Evolutionary conservation across 2,329 filamentous ascomycete species (phyloP), one percentile per base, ranked within the genome.

Genomic region (Ophioceras dolichostomum): DNA sequence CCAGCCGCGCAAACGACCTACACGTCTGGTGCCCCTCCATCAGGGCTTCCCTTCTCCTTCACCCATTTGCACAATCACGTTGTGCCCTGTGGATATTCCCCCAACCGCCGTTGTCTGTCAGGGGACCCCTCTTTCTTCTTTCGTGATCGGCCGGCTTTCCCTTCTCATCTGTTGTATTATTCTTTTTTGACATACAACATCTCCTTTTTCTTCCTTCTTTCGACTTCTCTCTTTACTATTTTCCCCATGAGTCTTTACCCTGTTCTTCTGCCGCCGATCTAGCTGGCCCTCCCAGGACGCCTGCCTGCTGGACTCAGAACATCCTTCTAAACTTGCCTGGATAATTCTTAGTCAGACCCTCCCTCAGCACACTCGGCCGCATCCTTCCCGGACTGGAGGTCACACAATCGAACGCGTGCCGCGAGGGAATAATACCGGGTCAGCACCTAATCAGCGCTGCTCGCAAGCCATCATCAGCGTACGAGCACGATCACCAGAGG

Each of bases 11-110:
- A 22, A 37, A 37, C 35, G 29, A 32, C 28, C 16, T 37, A 30
- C 32, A n/a, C n/a, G n/a, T n/a, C n/a, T 37, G 32, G 35, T 37
- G 35, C 28, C 35, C 27, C 27, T 37, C 35, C 28, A 14, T 37
- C 20, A 12, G 22, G 12, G 8, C 22, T 26, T 26, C 22, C 22
- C 12, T 26, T 12, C 22, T 19, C 31, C 19, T 18, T 18, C 31
- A 33, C 31, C 31, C 31, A 21, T 20, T 13, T 33, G 17, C 18
- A 16, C 9, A 19, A 12, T 26, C 7, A 26, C 7, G 12, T 26
- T 26, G 7, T 33, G 13, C 19, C 31, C 31, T 33, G 29, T 17
- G 14, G 14, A 18, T 10, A 16, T 16, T 31, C 29, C 29, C 10
- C 18, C 29, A 17, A 17, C 29, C 14, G 29, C 8, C 29, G 14